Conservation (phyloP, 768 basidiomycete genomes). For the Hemileccinum rubropunctum region DNA sequence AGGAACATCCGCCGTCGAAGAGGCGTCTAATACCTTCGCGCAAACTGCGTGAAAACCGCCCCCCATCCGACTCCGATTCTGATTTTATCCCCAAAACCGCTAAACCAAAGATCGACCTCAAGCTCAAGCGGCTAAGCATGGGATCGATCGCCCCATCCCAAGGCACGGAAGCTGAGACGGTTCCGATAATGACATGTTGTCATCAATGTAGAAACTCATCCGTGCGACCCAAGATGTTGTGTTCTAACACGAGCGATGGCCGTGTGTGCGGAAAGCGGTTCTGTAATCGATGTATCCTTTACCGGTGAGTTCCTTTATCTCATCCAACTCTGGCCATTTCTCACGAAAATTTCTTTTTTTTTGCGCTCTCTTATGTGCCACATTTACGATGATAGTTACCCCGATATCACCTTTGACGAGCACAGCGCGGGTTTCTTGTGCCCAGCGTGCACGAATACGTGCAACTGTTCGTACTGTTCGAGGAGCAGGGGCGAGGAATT, state of each 20-base stretch:
- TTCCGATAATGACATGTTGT: constrained; percentile 22
- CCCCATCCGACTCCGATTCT: constrained; percentile 12
- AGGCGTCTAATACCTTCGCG: constrained; percentile 13
- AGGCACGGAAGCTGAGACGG: background rate
- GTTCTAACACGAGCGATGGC: constrained; percentile 20
- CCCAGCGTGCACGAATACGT: constrained; percentile 43
- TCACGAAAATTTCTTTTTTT: too few species aligned
- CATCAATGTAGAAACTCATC: constrained; percentile 37
- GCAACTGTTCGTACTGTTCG: constrained; percentile 49
- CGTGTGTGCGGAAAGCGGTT: constrained; percentile 32
- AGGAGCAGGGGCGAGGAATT: constrained; percentile 46
- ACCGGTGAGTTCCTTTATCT: constrained; percentile 26
- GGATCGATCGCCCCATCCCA: background rate
- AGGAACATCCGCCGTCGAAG: background rate
- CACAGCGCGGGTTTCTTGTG: constrained; percentile 36
- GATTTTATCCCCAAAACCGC: constrained; percentile 11
- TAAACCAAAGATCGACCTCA: background rate
- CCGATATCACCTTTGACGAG: constrained; percentile 36
- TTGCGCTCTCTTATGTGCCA: too few species aligned
- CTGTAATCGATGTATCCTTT: constrained; percentile 34
- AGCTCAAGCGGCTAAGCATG: constrained; percentile 1
- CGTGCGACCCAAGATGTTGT: constrained; percentile 34
- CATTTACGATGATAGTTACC: constrained; percentile 31
- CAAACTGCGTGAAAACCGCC: constrained; percentile 12
- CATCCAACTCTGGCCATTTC: background rate